Conservation (phyloP, 2,329 filamentous ascomycete genomes). For the Chaetomium globosum region DNA sequence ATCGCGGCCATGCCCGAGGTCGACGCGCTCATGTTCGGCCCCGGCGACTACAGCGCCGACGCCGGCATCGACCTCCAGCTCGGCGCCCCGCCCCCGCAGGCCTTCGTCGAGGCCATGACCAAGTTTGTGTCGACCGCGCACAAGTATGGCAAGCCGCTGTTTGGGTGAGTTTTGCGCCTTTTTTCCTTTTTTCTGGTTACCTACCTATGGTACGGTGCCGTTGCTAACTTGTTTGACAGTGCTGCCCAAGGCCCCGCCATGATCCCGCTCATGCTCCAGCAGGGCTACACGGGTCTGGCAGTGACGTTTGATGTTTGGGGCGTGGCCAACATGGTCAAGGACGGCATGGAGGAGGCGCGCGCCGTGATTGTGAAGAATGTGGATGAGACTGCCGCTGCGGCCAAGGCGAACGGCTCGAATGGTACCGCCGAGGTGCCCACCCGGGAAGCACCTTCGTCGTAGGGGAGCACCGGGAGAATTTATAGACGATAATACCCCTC, state of each 20-base stretch:
- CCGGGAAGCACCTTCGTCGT: neutral
- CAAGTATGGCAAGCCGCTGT: conserved; percentile 17
- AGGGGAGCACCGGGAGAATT: neutral
- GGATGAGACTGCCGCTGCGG: neutral
- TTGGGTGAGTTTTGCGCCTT: conserved; percentile 11
- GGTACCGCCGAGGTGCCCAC: conserved; percentile 1
- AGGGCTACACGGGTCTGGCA: conserved; percentile 15
- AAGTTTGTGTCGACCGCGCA: conserved; percentile 12
- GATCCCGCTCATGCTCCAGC: conserved; percentile 19
- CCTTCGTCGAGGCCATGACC: conserved; percentile 13
- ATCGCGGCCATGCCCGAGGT: conserved; percentile 33
- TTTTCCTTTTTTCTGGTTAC: neutral
- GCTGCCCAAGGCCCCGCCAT: conserved; percentile 15
- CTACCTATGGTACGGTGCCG: too few species aligned
- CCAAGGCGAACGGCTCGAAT: neutral
- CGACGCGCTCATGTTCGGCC: conserved; percentile 31
- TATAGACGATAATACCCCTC: conserved; percentile 1
- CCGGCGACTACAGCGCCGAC: conserved; percentile 30
- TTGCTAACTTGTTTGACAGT: neutral
- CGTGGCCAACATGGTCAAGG: conserved; percentile 18
- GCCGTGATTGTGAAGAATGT: conserved; percentile 3
- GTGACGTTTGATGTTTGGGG: conserved; percentile 16
- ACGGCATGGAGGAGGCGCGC: conserved; percentile 15
- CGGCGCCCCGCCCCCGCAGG: conserved; percentile 8
- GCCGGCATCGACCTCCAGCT: conserved; percentile 13